These are phyloP conservation scores for Phytophthora constricta DNA, from an alignment of 352 stramenopile species.

Conservation along the genomic window DNA sequence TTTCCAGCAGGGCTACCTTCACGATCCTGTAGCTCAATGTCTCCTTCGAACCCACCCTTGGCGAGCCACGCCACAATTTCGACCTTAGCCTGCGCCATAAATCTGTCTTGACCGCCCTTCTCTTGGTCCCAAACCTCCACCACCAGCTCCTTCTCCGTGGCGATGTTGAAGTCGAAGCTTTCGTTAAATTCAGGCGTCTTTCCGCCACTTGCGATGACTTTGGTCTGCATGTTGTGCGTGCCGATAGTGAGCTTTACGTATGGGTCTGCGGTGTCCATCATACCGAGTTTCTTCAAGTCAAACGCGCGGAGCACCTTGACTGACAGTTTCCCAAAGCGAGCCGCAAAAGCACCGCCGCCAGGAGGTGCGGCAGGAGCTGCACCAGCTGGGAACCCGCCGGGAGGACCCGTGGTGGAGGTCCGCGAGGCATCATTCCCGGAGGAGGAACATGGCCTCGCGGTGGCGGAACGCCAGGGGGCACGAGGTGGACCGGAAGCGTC, in stretches of 20 bases:
- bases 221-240: slow-evolving; percentile 77
- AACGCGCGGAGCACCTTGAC: slow-evolving; percentile 92
- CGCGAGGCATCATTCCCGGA: slow-evolving; percentile 27
- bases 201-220: slow-evolving; percentile 89
- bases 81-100: slow-evolving; percentile 92
- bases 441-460: slow-evolving; percentile 39
- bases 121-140: slow-evolving; percentile 94
- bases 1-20: slow-evolving; percentile 80
- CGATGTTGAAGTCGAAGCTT: slow-evolving; percentile 95
- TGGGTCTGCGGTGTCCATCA: slow-evolving; percentile 94
- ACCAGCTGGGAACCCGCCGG: slow-evolving; percentile 25
- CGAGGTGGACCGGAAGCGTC: slow-evolving; percentile 33
- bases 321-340: slow-evolving; percentile 92
- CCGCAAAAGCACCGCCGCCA: slow-evolving; percentile 57
- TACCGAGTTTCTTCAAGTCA: slow-evolving; percentile 93
- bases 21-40: slow-evolving; percentile 90
- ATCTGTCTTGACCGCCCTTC: slow-evolving; percentile 87
- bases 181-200: slow-evolving; percentile 96
- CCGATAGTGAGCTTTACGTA: slow-evolving; percentile 94
- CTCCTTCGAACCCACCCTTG: slow-evolving; percentile 92
- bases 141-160: slow-evolving; percentile 93
- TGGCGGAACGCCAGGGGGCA: slow-evolving; percentile 36
- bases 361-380: slow-evolving; percentile 36
- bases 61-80: slow-evolving; percentile 94
- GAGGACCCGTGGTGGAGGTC: slow-evolving; percentile 33